These are phyloP conservation scores for Mariannaea sp. DNA, from an alignment of 2,329 filamentous ascomycete genomes.

Conservation along the genomic window DNA sequence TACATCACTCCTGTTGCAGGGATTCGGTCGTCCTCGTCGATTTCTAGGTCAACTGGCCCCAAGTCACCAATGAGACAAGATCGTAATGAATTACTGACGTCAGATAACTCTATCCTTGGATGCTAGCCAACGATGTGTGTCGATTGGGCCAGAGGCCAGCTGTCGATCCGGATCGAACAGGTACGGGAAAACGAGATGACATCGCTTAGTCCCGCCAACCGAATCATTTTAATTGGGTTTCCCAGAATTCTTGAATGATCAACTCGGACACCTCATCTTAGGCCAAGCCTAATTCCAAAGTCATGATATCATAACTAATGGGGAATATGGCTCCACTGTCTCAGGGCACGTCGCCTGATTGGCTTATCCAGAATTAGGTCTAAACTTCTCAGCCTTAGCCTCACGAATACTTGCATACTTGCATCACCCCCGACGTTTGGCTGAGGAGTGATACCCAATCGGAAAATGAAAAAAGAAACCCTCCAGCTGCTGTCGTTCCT, in stretches of 20 bases:
- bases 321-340: background rate
- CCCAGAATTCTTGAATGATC: background rate
- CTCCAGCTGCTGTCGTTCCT: constrained; percentile 8
- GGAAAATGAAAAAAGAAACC: background rate
- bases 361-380: background rate
- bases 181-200: background rate
- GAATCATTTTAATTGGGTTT: background rate
- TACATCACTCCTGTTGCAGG: no score
- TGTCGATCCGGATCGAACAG: background rate
- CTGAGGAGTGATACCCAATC: constrained; percentile 3
- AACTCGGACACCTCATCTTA: constrained; percentile 4
- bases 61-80: background rate
- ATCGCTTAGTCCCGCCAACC: background rate
- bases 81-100: background rate
- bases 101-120: background rate
- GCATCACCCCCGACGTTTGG: constrained; percentile 1
- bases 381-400: constrained; percentile 1
- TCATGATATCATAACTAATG: constrained; percentile 34
- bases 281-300: constrained; percentile 16
- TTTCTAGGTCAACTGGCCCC: background rate
- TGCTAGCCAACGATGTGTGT: background rate
- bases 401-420: constrained; percentile 3
- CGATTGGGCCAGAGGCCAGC: background rate
- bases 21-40: no score
- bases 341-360: background rate